Evolutionary conservation across 2,329 filamentous ascomycete species (phyloP), one percentile per base, ranked within the genome.

Genomic region (Aspergillus nomiae): DNA sequence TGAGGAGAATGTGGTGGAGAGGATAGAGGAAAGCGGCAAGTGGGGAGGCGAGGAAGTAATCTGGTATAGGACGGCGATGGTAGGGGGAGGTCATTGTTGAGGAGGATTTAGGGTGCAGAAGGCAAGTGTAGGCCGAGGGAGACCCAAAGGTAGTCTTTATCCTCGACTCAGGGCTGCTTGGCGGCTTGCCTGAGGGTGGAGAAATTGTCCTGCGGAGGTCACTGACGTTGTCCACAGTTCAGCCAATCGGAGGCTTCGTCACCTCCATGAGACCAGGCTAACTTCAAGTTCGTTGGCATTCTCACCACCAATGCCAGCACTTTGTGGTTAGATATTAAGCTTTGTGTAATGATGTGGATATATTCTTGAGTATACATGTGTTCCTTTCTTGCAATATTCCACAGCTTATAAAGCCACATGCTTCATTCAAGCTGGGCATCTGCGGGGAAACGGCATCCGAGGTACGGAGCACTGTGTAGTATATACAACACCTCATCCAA

Each of bases 11-110:
- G 62, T 83, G 81, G 78, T 94, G 91, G 63, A 92, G 72, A 46
- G 85, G 81, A 63, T 85, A 83, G 65, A 90, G 81, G 60, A 91
- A 69, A 51, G 86, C 85, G 64, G 87, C 86, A 10, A 94, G 78
- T 6, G 92, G 92, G 10, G 90, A 92, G 54, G 84, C 79, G 63
- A 94, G 79, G 43, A 93, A 73, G 67, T 87, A 85, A 75, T 90
- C 88, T 57, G 90, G 79, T 34, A 87, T 71, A 0, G 82, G 76
- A 5, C 81, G 78, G 30, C 80, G 82, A 61, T 85, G 77, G 67
- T 82, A 86, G 4, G 82, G 80, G n/a, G 76, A 77, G 50, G 72
- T 62, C 76, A 79, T 79, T 59, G 48, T 58, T 58, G 56, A 54
- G 30, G 26, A 36, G 53, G 69, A 62, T 21, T 54, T 32, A 46